Evolutionary conservation across 345 rosid species (phyloP).

Genomic region (Citrus cavaleriei): DNA sequence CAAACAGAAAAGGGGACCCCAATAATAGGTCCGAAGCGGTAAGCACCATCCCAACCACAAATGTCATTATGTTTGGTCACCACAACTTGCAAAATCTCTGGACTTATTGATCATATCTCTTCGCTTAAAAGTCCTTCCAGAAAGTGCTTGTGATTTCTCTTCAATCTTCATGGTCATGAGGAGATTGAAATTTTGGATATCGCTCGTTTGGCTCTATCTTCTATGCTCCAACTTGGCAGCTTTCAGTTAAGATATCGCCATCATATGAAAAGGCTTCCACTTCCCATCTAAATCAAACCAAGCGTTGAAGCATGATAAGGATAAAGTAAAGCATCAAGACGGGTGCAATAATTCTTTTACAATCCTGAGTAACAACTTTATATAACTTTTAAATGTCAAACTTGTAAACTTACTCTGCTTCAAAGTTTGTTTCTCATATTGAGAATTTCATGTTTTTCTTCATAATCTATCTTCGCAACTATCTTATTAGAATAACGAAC

Average conservation of each 20-base stretch:
- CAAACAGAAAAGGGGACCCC: neutral
- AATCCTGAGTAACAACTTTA: too few species aligned
- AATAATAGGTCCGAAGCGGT: neutral
- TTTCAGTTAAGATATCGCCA: neutral
- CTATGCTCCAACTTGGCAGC: neutral
- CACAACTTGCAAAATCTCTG: neutral
- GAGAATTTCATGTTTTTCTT: too few species aligned
- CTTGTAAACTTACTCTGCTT: too few species aligned
- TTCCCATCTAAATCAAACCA: neutral
- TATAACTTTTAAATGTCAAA: too few species aligned
- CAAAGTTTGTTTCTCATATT: too few species aligned
- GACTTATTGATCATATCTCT: neutral
- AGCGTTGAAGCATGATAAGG: neutral
- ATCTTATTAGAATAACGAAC: too few species aligned
- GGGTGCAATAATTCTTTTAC: too few species aligned
- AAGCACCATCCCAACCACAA: neutral
- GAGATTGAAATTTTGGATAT: neutral
- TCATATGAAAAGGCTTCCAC: neutral
- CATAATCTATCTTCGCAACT: too few species aligned
- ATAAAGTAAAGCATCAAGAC: too few species aligned
- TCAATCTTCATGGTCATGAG: neutral
- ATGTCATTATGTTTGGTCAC: neutral
- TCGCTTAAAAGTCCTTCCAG: neutral
- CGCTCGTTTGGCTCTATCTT: neutral
- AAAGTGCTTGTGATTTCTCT: neutral